phyloP scores from a whole-genome alignment of 768 basidiomycete species.

The Trametes elegans region DNA sequence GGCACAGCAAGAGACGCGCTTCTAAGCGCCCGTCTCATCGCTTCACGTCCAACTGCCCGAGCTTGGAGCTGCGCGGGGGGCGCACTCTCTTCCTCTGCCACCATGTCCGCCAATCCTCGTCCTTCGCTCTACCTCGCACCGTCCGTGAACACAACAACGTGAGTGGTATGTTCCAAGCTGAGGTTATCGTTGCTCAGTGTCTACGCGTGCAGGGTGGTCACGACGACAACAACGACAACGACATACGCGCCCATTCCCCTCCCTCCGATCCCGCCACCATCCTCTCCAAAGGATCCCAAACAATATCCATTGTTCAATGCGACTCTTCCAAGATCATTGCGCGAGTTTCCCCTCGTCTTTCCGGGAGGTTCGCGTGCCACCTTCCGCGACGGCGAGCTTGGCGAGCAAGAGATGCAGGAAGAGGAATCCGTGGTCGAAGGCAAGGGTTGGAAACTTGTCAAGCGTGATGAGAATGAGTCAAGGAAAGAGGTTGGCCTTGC shows the following conservation, averaged over 20 bases:
- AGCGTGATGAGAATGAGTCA: constrained; percentile 57
- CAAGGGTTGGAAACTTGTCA: constrained; percentile 73
- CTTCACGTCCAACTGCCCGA: constrained; percentile 20
- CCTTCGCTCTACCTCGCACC: constrained; percentile 74
- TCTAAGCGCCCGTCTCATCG: constrained; percentile 14
- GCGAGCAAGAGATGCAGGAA: constrained; percentile 66
- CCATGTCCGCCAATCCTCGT: constrained; percentile 62
- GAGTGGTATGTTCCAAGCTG: constrained; percentile 31
- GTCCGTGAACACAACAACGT: constrained; percentile 85
- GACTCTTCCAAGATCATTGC: constrained; percentile 67
- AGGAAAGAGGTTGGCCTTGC: constrained; percentile 58
- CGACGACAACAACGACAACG: constrained; percentile 89
- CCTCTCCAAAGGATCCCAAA: constrained; percentile 74
- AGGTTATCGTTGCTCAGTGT: background rate
- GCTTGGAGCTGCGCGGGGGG: constrained; percentile 18
- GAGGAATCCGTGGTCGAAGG: constrained; percentile 67
- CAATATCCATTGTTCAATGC: constrained; percentile 77
- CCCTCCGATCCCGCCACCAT: constrained; percentile 68
- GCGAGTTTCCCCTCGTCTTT: constrained; percentile 75
- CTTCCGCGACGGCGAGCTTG: constrained; percentile 68
- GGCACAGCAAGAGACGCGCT: constrained; percentile 15
- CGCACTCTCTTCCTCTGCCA: constrained; percentile 31
- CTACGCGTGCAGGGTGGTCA: constrained; percentile 62
- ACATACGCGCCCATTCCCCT: constrained; percentile 86
- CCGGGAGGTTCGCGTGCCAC: constrained; percentile 80